phyloP scores from a whole-genome alignment of 2,329 filamentous ascomycete genomes.

The Leptographium flavum region DNA sequence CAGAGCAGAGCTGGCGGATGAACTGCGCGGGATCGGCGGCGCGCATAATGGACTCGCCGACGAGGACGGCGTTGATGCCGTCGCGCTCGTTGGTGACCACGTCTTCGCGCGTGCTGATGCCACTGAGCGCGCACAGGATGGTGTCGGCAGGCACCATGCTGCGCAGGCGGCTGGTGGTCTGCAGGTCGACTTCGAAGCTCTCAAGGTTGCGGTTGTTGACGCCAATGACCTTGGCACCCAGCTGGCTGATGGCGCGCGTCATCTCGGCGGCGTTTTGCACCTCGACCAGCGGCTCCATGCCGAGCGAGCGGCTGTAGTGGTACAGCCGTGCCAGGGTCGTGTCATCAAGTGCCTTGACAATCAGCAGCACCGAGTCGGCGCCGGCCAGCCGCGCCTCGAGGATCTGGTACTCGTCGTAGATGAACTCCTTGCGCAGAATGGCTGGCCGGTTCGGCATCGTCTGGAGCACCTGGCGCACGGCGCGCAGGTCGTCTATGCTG shows the following conservation, averaged over 20 bases:
- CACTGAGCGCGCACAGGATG: conserved; percentile 85
- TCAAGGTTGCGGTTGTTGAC: conserved; percentile 97
- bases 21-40: conserved; percentile 71
- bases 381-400: conserved; percentile 85
- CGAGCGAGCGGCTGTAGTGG: conserved; percentile 73
- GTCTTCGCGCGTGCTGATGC: conserved; percentile 79
- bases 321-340: conserved; percentile 65
- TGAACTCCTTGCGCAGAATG: conserved; percentile 86
- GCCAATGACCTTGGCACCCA: conserved; percentile 84
- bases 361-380: conserved; percentile 71
- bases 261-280: conserved; percentile 93
- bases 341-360: conserved; percentile 91
- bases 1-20: conserved; percentile 73
- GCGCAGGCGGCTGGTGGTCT: conserved; percentile 79
- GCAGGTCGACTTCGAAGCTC: conserved; percentile 91
- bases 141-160: conserved; percentile 74
- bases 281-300: conserved; percentile 96
- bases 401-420: conserved; percentile 98
- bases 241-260: conserved; percentile 64
- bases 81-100: conserved; percentile 78
- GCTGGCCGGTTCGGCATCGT: conserved; percentile 87
- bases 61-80: conserved; percentile 82
- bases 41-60: conserved; percentile 92
- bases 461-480: conserved; percentile 76
- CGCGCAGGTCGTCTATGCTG: conserved; percentile 81